Percentiles rank a stretch among this genome's conserved stretches.
These are phyloP conservation scores for Stromatinia cepivora DNA, from an alignment of 2,329 filamentous ascomycete species.

Conservation along the genomic window DNA sequence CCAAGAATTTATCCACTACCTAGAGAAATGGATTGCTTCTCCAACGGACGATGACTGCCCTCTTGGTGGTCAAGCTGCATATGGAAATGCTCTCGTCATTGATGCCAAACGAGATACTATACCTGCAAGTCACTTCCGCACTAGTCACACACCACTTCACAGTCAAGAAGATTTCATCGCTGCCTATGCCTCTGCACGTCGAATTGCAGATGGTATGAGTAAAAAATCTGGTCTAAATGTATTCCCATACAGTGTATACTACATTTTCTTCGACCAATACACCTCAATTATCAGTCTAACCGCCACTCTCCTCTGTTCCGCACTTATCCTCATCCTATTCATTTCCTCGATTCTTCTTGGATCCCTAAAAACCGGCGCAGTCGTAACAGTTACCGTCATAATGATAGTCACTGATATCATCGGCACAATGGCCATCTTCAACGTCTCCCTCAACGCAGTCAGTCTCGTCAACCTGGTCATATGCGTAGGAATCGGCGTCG, in stretches of 20 bases:
- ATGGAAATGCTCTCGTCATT: conserved; percentile 80
- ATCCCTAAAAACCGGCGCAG: conserved; percentile 74
- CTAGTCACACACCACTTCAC: conserved; percentile 80
- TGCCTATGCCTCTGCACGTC: conserved; percentile 83
- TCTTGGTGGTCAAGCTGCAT: conserved; percentile 83
- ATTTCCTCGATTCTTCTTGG: conserved; percentile 81
- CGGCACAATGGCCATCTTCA: conserved; percentile 86
- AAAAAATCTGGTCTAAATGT: conserved; percentile 73
- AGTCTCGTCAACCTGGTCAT: conserved; percentile 96
- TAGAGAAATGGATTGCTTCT: conserved; percentile 76
- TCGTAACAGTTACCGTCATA: conserved; percentile 81
- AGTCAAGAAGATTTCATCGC: conserved; percentile 92
- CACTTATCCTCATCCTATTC: conserved; percentile 80
- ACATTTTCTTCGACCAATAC: conserved; percentile 99
- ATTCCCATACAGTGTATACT: conserved; percentile 96
- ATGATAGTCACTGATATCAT: conserved; percentile 97
- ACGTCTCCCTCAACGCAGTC: conserved; percentile 91
- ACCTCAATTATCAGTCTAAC: conserved; percentile 79
- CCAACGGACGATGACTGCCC: conserved; percentile 84
- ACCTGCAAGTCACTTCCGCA: conserved; percentile 86
- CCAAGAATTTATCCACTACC: conserved; percentile 84
- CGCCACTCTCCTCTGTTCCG: conserved; percentile 75
- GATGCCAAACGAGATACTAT: conserved; percentile 67
- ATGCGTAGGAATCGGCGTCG: conserved; percentile 92
- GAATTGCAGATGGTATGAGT: conserved; percentile 77